Conservation (phyloP, 2,329 filamentous ascomycete species). For the Paecilomyces sp. region DNA sequence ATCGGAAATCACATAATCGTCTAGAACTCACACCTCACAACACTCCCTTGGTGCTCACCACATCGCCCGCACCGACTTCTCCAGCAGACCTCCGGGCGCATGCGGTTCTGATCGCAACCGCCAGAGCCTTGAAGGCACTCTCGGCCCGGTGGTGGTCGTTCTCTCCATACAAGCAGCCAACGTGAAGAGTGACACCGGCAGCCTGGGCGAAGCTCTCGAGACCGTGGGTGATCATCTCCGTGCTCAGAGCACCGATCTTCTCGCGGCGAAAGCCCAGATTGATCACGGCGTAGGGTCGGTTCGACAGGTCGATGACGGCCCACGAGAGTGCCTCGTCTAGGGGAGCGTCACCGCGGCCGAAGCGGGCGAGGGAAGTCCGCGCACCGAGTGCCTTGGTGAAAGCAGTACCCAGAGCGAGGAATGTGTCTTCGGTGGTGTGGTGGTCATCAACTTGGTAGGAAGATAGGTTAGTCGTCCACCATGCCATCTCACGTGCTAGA, state of each 20-base stretch:
- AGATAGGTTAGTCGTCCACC: not conserved
- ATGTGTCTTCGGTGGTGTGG: conserved; percentile 94
- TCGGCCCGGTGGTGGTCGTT: conserved; percentile 97
- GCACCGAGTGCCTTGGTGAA: conserved; percentile 75
- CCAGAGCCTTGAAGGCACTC: conserved; percentile 94
- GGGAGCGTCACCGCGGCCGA: conserved; percentile 85
- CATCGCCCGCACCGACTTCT: conserved; percentile 80
- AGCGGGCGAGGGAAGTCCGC: conserved; percentile 75
- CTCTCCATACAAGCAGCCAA: conserved; percentile 80
- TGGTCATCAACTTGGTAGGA: conserved; percentile 76
- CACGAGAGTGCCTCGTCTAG: conserved; percentile 92
- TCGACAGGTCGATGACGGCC: conserved; percentile 90
- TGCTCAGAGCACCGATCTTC: conserved; percentile 87
- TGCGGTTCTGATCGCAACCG: conserved; percentile 74
- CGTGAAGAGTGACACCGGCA: conserved; percentile 86
- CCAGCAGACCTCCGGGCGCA: conserved; percentile 65
- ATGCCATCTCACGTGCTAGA: not conserved
- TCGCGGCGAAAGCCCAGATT: conserved; percentile 81
- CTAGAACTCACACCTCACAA: conserved; percentile 38
- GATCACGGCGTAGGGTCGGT: conserved; percentile 78
- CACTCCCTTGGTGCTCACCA: conserved; percentile 94
- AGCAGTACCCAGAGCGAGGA: conserved; percentile 78
- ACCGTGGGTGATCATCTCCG: conserved; percentile 96
- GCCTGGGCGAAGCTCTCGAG: conserved; percentile 89
- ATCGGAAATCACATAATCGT: not conserved